Conservation (phyloP, 2,329 filamentous ascomycete species). For the Monosporascus sp. region DNA sequence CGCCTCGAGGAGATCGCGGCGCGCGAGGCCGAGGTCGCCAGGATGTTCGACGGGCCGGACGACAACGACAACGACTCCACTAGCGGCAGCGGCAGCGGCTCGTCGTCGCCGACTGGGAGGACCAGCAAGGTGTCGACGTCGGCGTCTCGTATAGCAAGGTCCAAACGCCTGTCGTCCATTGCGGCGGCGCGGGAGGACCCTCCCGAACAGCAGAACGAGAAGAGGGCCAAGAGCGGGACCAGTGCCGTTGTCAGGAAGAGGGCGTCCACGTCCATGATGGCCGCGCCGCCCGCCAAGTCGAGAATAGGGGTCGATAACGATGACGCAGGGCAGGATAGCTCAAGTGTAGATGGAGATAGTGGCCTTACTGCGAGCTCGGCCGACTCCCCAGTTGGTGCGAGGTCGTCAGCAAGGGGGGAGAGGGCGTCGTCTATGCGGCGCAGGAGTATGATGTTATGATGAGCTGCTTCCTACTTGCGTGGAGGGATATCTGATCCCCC, state of each 20-base stretch:
- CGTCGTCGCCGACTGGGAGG: not conserved
- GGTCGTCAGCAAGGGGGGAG: slow-evolving; percentile 20
- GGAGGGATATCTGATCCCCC: slow-evolving; percentile 1
- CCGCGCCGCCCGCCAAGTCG: slow-evolving; percentile 24
- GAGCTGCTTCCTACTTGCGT: too few species aligned
- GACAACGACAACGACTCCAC: slow-evolving; percentile 39
- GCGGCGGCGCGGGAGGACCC: slow-evolving; percentile 27
- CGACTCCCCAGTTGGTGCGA: slow-evolving; percentile 17
- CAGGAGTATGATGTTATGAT: slow-evolving; percentile 56
- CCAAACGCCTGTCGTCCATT: slow-evolving; percentile 35
- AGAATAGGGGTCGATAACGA: slow-evolving; percentile 20
- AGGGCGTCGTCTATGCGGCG: slow-evolving; percentile 37
- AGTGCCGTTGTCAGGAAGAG: slow-evolving; percentile 27
- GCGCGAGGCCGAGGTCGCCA: slow-evolving; percentile 24
- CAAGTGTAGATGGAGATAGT: slow-evolving; percentile 27
- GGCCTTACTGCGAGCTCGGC: slow-evolving; percentile 19
- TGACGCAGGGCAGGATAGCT: slow-evolving; percentile 7
- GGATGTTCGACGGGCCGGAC: slow-evolving; percentile 31
- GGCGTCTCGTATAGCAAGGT: slow-evolving; percentile 28
- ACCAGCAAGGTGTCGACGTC: slow-evolving; percentile 22
- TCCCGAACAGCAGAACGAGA: slow-evolving; percentile 20
- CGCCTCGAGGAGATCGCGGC: slow-evolving; percentile 24
- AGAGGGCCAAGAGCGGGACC: not conserved
- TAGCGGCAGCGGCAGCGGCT: not conserved
- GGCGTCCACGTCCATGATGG: slow-evolving; percentile 39